Conservation (phyloP, 1,139 yeast species). For the Williopsis jadinii region DNA sequence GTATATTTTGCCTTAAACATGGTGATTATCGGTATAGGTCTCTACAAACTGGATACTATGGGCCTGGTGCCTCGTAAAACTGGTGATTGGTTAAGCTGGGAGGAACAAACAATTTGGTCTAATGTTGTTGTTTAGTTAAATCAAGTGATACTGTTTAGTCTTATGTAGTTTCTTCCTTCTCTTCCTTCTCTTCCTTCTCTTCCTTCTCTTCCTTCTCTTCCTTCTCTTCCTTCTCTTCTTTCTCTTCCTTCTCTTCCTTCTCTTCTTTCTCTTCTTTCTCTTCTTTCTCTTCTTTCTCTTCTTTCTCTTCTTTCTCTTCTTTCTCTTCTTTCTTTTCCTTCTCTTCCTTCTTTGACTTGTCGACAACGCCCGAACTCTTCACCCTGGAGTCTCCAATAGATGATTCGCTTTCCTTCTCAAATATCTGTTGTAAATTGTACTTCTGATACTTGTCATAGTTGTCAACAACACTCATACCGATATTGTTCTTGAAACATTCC, state of each 20-base stretch:
- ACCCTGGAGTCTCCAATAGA: constrained; percentile 6
- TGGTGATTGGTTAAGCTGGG: constrained; percentile 94
- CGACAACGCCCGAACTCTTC: constrained; percentile 7
- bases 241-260: background rate
- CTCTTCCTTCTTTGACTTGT: background rate
- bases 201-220: background rate
- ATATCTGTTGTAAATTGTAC: constrained; percentile 57
- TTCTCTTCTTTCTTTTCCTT: background rate
- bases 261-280: background rate
- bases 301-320: no score
- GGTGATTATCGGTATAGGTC: constrained; percentile 63
- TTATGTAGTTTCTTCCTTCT: background rate
- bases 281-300: background rate
- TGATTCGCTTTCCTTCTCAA: constrained; percentile 34
- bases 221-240: background rate
- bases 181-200: background rate
- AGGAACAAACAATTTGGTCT: constrained; percentile 31
- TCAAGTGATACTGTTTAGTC: background rate
- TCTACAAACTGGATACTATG: constrained; percentile 82
- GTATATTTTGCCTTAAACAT: constrained; percentile 55
- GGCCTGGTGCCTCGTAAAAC: constrained; percentile 83
- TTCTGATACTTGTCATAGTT: constrained; percentile 50
- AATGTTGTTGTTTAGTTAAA: background rate
- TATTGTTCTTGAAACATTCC: constrained; percentile 79
- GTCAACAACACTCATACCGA: constrained; percentile 76